Conservation (phyloP, 352 stramenopile genomes). For the Phytophthora europaea region DNA sequence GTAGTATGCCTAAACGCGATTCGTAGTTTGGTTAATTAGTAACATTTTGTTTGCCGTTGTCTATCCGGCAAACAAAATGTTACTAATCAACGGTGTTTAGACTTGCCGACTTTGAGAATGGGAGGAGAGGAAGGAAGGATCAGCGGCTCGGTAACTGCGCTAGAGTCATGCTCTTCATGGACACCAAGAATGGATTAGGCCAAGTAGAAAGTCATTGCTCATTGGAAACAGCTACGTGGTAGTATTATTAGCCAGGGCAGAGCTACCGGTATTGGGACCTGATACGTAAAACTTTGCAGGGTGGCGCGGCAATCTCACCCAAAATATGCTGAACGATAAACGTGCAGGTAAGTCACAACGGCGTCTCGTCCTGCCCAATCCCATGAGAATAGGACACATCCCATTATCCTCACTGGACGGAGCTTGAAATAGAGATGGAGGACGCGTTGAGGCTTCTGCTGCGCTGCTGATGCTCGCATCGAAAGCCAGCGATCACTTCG, state of each 20-base stretch:
- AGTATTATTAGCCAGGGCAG: neutral
- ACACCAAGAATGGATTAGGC: neutral
- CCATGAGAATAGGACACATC: neutral
- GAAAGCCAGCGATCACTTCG: neutral
- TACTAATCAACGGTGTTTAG: too few relatives aligned
- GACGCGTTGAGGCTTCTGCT: neutral
- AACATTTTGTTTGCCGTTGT: too few relatives aligned
- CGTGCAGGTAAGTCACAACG: neutral
- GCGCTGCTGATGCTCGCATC: neutral
- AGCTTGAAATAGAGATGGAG: neutral
- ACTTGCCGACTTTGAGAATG: slow-evolving; percentile 1
- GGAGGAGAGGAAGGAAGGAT: neutral
- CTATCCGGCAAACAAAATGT: too few relatives aligned
- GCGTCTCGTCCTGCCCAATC: neutral
- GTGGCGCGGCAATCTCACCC: neutral
- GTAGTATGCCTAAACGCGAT: too few relatives aligned
- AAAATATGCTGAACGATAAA: neutral
- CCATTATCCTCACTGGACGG: neutral
- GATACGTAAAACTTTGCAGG: neutral
- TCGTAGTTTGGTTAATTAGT: too few relatives aligned
- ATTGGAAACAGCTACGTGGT: neutral
- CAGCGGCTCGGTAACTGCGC: neutral
- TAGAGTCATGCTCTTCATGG: neutral
- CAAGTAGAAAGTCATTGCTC: neutral
- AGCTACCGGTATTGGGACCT: neutral